Evolutionary conservation across 2,329 filamentous ascomycete genomes (phyloP).

Genomic region (Arachnomyces sp.): DNA sequence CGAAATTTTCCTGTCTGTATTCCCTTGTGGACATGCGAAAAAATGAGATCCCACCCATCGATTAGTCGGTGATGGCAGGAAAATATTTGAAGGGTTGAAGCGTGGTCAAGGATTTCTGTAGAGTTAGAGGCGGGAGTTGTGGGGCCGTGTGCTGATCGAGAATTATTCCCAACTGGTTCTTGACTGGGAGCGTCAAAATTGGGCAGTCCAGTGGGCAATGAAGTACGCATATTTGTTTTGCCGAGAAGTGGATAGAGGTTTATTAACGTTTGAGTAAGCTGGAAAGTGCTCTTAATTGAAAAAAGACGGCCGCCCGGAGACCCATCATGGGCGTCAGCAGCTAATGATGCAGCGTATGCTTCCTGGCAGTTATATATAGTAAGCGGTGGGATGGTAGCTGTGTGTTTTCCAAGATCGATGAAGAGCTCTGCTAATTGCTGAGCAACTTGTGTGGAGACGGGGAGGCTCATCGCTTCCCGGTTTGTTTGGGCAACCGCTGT

Average conservation of each 20-base stretch:
- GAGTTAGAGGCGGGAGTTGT: not conserved
- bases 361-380: not conserved
- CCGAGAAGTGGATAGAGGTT: not conserved
- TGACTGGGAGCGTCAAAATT: no score
- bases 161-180: no score
- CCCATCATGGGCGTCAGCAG: not conserved
- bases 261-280: not conserved
- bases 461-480: no score
- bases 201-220: no score
- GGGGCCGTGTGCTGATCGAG: no score
- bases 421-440: slow-evolving; percentile 1
- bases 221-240: not conserved
- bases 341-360: not conserved
- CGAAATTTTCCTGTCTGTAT: not conserved
- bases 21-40: not conserved
- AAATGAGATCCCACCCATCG: slow-evolving; percentile 2
- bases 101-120: not conserved
- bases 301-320: not conserved
- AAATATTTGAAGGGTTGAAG: not conserved
- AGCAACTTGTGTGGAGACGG: not conserved
- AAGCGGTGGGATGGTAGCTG: not conserved
- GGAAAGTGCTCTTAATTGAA: not conserved
- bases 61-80: slow-evolving; percentile 2
- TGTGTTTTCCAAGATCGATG: slow-evolving; percentile 1
- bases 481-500: no score